Percentiles rank a stretch among this genome's conserved stretches.
Evolutionary conservation across 441 rosid genomes (phyloP).

Genomic region (Heliophila coronopifolia): DNA sequence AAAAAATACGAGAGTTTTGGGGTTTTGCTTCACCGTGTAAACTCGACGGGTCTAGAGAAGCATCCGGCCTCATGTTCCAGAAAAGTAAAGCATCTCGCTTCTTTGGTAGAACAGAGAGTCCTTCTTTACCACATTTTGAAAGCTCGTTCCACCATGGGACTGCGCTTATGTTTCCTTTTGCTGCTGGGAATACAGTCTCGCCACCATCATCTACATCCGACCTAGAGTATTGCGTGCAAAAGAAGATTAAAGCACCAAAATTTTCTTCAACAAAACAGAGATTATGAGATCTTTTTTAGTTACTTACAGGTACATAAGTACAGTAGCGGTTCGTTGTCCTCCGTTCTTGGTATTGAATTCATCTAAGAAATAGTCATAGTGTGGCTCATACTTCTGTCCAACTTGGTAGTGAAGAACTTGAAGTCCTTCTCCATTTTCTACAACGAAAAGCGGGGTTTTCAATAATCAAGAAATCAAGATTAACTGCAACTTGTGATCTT

Average conservation of each 20-base stretch:
- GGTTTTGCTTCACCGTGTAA: constrained; percentile 49
- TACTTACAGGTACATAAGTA: constrained; percentile 78
- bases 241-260: neutral
- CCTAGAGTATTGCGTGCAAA: constrained; percentile 28
- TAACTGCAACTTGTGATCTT: neutral
- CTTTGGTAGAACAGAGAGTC: constrained; percentile 67
- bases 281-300: neutral
- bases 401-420: constrained; percentile 72
- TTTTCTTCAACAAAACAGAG: neutral
- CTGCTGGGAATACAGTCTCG: constrained; percentile 68
- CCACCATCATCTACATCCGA: constrained; percentile 81
- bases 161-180: constrained; percentile 58
- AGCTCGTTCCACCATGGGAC: constrained; percentile 72
- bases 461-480: neutral
- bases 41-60: constrained; percentile 56
- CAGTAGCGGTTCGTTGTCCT: constrained; percentile 65
- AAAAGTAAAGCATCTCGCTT: constrained; percentile 71
- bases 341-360: constrained; percentile 62
- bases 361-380: constrained; percentile 61
- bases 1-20: neutral
- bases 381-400: constrained; percentile 72
- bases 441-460: neutral
- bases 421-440: constrained; percentile 73
- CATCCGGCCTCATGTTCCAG: constrained; percentile 80
- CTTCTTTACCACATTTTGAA: constrained; percentile 61